Evolutionary conservation across 257 asterid genomes (phyloP).

Genomic region (Ligustrum vulgare): DNA sequence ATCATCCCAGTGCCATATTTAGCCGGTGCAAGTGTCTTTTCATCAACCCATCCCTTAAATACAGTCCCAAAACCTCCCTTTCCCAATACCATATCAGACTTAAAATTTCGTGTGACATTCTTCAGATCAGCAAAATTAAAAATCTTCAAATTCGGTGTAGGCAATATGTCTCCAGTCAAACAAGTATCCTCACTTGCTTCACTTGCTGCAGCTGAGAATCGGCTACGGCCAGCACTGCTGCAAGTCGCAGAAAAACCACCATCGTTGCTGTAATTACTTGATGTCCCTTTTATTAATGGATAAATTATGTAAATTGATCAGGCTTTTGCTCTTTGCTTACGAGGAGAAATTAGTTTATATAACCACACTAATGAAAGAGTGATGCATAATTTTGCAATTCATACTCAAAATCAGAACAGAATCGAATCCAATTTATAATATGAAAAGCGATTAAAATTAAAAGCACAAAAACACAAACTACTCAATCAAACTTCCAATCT

Average conservation of each 20-base stretch:
- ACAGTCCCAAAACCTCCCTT: conserved; percentile 62
- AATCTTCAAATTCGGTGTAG: conserved; percentile 37
- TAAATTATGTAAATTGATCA: neutral
- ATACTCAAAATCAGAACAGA: neutral
- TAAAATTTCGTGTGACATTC: conserved; percentile 47
- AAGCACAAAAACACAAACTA: neutral
- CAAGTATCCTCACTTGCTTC: conserved; percentile 42
- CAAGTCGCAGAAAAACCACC: conserved; percentile 41
- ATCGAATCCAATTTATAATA: neutral
- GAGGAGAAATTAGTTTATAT: neutral
- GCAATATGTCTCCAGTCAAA: conserved; percentile 40
- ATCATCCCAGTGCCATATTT: conserved; percentile 40
- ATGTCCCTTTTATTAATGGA: neutral
- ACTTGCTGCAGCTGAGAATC: conserved; percentile 39
- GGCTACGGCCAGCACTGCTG: conserved; percentile 43
- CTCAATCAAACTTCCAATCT: neutral
- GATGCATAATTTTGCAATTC: neutral
- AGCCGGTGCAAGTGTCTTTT: conserved; percentile 40
- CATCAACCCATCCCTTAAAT: conserved; percentile 58
- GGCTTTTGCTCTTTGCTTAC: neutral
- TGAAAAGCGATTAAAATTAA: neutral
- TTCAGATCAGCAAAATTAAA: conserved; percentile 46
- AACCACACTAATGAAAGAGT: neutral
- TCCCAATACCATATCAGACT: conserved; percentile 53
- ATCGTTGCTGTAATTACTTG: conserved; percentile 33